A percentile compares a stretch with the other conserved stretches of the same genome.
These are phyloP conservation scores for Colletotrichum incanum DNA, from an alignment of 2,329 filamentous ascomycete genomes.

Conservation along the genomic window DNA sequence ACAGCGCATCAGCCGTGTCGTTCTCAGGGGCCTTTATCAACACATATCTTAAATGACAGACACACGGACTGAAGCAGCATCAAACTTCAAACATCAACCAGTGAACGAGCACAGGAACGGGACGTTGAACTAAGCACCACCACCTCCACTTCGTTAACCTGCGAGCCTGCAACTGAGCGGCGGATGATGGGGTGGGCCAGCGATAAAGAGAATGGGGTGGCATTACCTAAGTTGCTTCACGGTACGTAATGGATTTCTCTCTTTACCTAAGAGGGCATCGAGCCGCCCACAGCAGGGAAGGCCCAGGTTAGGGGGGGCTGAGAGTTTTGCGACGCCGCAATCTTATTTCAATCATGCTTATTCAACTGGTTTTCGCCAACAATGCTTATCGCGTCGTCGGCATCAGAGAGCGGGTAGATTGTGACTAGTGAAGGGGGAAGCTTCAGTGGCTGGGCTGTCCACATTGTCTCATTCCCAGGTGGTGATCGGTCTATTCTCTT, in stretches of 20 bases:
- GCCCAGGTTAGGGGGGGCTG: constrained; percentile 5
- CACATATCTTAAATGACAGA: not conserved
- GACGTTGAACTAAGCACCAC: constrained; percentile 10
- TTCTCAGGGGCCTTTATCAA: not conserved
- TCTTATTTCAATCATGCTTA: constrained; percentile 42
- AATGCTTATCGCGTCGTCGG: constrained; percentile 25
- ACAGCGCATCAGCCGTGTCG: not conserved
- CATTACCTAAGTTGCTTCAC: constrained; percentile 6
- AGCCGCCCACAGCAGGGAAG: constrained; percentile 22
- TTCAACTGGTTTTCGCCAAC: constrained; percentile 10
- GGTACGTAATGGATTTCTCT: constrained; percentile 27
- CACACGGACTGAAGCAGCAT: not conserved
- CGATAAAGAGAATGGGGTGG: not conserved
- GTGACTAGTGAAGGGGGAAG: not conserved
- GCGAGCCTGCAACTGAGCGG: not conserved
- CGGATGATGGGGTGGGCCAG: not conserved
- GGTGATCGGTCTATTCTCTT: constrained; percentile 4
- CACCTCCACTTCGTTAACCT: not conserved
- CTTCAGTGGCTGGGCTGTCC: not conserved
- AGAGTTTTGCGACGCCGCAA: constrained; percentile 26
- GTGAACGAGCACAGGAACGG: not conserved
- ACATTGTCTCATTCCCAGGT: not conserved
- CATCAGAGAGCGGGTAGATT: constrained; percentile 16
- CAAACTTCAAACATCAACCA: not conserved
- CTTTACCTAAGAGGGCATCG: constrained; percentile 9